A percentile compares a stretch with the other conserved stretches of the same genome.
phyloP scores from a whole-genome alignment of 148 eudicot genomes.

The Vaccinium darrowii region DNA sequence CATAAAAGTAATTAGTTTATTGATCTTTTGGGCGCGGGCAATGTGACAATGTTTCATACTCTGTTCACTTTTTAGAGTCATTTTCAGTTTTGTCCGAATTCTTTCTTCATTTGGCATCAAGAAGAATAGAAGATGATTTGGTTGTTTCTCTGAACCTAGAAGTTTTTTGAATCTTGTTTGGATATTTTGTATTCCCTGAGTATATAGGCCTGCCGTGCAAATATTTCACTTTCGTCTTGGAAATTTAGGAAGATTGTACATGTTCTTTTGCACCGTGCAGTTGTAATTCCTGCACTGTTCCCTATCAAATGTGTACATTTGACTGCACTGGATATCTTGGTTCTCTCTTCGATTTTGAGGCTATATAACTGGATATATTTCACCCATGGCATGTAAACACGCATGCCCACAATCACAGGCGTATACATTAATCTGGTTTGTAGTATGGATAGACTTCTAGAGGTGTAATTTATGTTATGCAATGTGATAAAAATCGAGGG shows the following conservation, averaged over 20 bases:
- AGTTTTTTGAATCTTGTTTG: neutral
- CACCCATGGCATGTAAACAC: neutral
- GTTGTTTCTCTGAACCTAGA: neutral
- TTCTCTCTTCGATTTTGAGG: neutral
- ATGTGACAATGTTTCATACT: neutral
- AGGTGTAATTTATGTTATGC: neutral
- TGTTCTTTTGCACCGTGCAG: too few species aligned
- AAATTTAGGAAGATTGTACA: neutral
- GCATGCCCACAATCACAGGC: neutral
- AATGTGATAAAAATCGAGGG: neutral
- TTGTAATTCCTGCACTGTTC: neutral
- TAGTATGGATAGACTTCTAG: neutral
- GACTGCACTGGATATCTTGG: neutral
- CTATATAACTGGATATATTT: neutral
- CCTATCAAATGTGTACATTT: neutral
- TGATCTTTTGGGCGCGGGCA: too few species aligned
- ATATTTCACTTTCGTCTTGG: neutral
- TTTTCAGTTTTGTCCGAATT: neutral
- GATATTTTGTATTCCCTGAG: neutral
- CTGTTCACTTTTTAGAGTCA: neutral
- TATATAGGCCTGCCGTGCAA: neutral
- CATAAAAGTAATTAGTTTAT: neutral
- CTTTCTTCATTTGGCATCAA: neutral
- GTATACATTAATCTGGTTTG: neutral
- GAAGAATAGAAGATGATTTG: neutral